These are phyloP conservation scores for Candida dubliniensis DNA, from an alignment of 1,139 yeast genomes.

Conservation along the genomic window DNA sequence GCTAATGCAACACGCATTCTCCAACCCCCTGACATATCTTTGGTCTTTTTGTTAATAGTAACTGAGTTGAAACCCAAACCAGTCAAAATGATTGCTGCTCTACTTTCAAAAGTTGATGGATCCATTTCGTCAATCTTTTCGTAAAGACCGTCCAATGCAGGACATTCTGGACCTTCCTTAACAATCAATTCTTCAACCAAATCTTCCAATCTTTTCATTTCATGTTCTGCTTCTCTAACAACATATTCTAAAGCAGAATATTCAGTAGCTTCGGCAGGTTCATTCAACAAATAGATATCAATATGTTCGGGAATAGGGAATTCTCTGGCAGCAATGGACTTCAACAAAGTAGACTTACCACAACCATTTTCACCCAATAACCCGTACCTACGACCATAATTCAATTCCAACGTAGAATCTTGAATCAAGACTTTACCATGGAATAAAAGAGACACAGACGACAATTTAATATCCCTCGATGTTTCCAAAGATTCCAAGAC, in stretches of 20 bases:
- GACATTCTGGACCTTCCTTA: constrained; percentile 92
- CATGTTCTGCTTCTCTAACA: constrained; percentile 92
- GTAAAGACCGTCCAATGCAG: constrained; percentile 79
- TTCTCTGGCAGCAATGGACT: constrained; percentile 93
- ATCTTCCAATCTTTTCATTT: constrained; percentile 87
- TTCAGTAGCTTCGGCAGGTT: constrained; percentile 95
- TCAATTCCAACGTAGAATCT: constrained; percentile 88
- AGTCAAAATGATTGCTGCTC: constrained; percentile 93
- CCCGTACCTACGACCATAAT: constrained; percentile 96
- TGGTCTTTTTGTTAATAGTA: constrained; percentile 83
- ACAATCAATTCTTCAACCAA: constrained; percentile 87
- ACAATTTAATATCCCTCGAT: constrained; percentile 90
- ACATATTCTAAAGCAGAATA: constrained; percentile 93
- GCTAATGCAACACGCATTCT: constrained; percentile 90
- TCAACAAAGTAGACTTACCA: constrained; percentile 94
- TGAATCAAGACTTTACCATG: constrained; percentile 96
- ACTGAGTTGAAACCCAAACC: constrained; percentile 94
- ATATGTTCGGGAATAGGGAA: constrained; percentile 91
- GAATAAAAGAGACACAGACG: constrained; percentile 87
- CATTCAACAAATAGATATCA: constrained; percentile 89
- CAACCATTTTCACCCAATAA: constrained; percentile 98
- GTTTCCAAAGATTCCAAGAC: constrained; percentile 86
- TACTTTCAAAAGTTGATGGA: constrained; percentile 90
- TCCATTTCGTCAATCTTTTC: constrained; percentile 97
- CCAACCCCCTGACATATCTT: constrained; percentile 99